Percentiles rank a stretch among this genome's conserved stretches.
Conservation (phyloP, 805 yeast genomes). For the Ogataea philodendri region DNA sequence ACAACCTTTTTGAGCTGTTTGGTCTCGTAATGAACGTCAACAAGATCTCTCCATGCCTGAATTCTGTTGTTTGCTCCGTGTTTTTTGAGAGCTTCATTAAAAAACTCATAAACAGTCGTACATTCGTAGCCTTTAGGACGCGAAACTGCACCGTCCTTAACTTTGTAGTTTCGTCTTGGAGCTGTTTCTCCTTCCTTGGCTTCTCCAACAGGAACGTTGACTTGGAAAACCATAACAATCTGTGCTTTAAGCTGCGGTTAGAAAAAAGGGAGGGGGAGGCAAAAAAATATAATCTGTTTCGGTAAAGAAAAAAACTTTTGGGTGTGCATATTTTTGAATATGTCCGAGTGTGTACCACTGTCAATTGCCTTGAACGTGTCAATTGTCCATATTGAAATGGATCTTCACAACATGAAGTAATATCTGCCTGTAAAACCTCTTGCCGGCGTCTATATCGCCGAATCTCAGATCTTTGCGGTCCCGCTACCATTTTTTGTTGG, state of each 20-base stretch:
- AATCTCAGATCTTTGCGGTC: neutral
- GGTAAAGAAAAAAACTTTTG: too few species aligned
- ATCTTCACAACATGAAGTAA: too few species aligned
- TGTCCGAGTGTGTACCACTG: too few species aligned
- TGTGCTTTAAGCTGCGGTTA: constrained; percentile 1
- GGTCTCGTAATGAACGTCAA: constrained; percentile 72
- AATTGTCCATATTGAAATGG: too few species aligned
- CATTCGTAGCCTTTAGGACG: constrained; percentile 66
- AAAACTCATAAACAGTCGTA: constrained; percentile 66
- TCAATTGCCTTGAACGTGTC: too few species aligned
- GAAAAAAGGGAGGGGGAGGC: constrained; percentile 2
- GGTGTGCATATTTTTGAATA: too few species aligned
- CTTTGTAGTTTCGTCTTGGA: constrained; percentile 65
- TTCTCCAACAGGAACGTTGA: constrained; percentile 63
- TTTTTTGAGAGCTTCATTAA: constrained; percentile 57
- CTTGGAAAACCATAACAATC: constrained; percentile 30
- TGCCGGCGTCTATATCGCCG: too few species aligned
- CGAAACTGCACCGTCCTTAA: constrained; percentile 43
- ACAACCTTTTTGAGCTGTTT: constrained; percentile 71
- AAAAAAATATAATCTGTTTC: too few species aligned
- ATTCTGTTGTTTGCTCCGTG: constrained; percentile 55
- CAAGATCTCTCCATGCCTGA: constrained; percentile 72
- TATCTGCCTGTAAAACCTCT: too few species aligned
- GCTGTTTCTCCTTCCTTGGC: constrained; percentile 78
- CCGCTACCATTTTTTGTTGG: constrained; percentile 6